Percentiles rank a stretch among this genome's conserved stretches.
These are phyloP conservation scores for Paspalum notatum DNA, from an alignment of 176 grass and related monocot genomes.

Conservation along the genomic window DNA sequence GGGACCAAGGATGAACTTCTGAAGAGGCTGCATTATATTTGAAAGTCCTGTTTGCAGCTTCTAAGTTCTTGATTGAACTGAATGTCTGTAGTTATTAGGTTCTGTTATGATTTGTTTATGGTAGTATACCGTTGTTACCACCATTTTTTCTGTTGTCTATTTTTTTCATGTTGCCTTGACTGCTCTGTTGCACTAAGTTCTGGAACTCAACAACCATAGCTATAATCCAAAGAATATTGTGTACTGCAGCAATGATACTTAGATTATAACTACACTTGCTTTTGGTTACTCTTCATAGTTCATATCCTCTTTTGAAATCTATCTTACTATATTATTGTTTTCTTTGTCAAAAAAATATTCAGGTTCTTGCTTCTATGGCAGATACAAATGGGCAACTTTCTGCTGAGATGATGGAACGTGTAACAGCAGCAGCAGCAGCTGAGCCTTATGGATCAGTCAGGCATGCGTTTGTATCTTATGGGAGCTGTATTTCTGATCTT, in stretches of 20 bases:
- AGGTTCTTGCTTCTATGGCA: slow-evolving; percentile 95
- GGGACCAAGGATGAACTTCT: not conserved
- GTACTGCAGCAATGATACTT: not conserved
- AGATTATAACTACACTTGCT: not conserved
- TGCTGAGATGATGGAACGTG: slow-evolving; percentile 88
- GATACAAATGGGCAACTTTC: slow-evolving; percentile 99
- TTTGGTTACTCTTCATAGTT: not conserved
- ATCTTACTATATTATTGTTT: slow-evolving; percentile 39
- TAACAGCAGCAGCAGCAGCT: slow-evolving; percentile 94
- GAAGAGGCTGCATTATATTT: not conserved
- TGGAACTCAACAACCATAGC: slow-evolving; percentile 3
- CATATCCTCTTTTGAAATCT: slow-evolving; percentile 14
- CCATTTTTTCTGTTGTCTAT: not conserved
- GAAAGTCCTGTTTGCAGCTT: not conserved
- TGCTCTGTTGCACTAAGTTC: slow-evolving; percentile 1
- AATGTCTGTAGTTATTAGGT: not conserved
- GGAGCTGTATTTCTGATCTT: slow-evolving; percentile 84
- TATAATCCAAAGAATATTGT: not conserved
- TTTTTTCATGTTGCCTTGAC: not conserved
- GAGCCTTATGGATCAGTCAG: slow-evolving; percentile 97
- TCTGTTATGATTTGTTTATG: not conserved
- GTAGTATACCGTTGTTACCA: not conserved
- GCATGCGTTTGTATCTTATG: slow-evolving; percentile 96
- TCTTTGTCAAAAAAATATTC: slow-evolving; percentile 23
- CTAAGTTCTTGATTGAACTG: slow-evolving; percentile 5